Base-by-base conservation (phyloP, 2,329 filamentous ascomycete species). In the Ophiocordyceps camponoti-leonardi region DNA sequence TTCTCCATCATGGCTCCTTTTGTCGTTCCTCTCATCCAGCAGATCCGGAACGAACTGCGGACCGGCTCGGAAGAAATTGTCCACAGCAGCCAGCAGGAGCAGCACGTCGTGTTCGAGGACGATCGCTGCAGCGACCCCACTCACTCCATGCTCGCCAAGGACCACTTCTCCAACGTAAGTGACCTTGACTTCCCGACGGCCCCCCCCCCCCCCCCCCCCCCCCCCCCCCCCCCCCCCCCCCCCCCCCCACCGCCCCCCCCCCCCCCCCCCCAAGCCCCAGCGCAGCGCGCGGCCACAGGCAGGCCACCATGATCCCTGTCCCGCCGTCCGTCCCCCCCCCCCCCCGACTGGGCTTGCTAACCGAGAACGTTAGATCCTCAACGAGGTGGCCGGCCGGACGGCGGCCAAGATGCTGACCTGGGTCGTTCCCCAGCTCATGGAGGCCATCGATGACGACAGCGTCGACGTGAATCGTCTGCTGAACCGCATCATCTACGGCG, bases 101-200 rank as follows among this genome's bases (percentile, higher is more conserved):
- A 94, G 65, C 78, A 83, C 56, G 74, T 93, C 52, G 86, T 95
- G 44, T 95, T 94, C 63, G 65, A 83, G 41, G 80, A 95, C 52
- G 81, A 93, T 56, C 50, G 73, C 44, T 83, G 68, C 50, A 79
- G 77, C 19, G 82, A 95, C 56, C 90, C 88, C 0, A 95, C 88
- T 1, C 88, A 95, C 67, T 93, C 86, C 19, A 94, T 94, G 88
- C 69, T 95, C 45, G 87, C 86, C 48, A 95, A 95, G 67, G 88
- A 95, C 56, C 88, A 95, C 64, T 95, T 95, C 62, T 84, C 82
- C 51, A 93, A 93, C 57, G 70, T 82, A 60, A 63, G 70, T 54
- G 26, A 10, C 26, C 20, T n/a, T 6, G 16, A 6, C 14, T 18
- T 13, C n/a, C 3, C 13, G 6, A 35, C 31, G n/a, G n/a, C n/a